Conservation (phyloP, 352 stramenopile genomes). For the Globisporangium radiosum region DNA sequence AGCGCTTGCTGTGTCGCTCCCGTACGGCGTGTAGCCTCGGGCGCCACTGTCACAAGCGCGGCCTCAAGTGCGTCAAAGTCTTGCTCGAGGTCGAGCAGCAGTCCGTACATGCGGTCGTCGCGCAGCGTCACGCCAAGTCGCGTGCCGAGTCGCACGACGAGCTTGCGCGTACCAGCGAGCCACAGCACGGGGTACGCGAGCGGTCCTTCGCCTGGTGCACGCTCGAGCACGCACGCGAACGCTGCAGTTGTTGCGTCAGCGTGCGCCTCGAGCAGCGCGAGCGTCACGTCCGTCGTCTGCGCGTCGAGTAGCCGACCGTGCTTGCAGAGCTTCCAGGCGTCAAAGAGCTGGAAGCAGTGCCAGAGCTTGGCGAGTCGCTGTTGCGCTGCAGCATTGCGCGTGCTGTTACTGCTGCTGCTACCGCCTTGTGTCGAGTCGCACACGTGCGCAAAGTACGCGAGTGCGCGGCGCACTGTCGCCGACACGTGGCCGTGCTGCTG, state of each 20-base stretch:
- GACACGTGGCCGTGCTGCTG: constrained; percentile 24
- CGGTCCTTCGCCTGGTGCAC: constrained; percentile 15
- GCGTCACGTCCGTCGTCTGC: constrained; percentile 40
- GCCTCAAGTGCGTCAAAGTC: constrained; percentile 24
- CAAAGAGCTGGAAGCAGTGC: constrained; percentile 62
- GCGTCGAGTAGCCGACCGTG: constrained; percentile 52
- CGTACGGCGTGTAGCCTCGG: constrained; percentile 16
- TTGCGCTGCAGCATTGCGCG: constrained; percentile 24
- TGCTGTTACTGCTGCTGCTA: constrained; percentile 3
- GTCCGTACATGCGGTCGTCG: constrained; percentile 61
- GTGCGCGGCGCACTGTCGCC: constrained; percentile 45
- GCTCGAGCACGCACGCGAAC: constrained; percentile 46
- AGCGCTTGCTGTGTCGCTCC: constrained; percentile 37
- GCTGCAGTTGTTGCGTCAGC: constrained; percentile 36
- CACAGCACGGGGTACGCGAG: constrained; percentile 53
- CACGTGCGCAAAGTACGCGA: constrained; percentile 58
- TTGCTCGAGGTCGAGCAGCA: constrained; percentile 52
- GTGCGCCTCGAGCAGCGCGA: constrained; percentile 43
- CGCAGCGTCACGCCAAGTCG: constrained; percentile 32
- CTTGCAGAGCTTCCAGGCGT: constrained; percentile 76
- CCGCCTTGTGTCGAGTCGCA: constrained; percentile 21
- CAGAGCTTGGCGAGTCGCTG: constrained; percentile 57
- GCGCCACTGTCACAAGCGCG: not conserved
- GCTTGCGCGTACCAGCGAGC: constrained; percentile 24
- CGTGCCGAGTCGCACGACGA: constrained; percentile 43